Evolutionary conservation across 2,329 filamentous ascomycete species (phyloP), one percentile per base, ranked within the genome.

Genomic region (Cercospora citrullina): DNA sequence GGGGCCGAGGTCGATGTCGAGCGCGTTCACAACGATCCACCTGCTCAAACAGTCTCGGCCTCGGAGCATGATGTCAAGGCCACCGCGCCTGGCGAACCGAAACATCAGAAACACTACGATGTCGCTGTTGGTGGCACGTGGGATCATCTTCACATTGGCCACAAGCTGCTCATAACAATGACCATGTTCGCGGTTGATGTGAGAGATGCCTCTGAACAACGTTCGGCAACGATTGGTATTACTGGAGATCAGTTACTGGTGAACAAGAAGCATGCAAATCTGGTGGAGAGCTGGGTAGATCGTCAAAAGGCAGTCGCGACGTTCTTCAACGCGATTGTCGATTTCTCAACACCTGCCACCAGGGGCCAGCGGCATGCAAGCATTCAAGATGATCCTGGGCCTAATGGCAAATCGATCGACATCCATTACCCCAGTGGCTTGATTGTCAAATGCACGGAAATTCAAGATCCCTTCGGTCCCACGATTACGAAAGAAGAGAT

Each of bases 151-250:
- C 95, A 99, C 77, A 89, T 92, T 4, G 95, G 95, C 5, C 95
- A 99, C 82, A 99, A 98, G 81, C 85, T 98, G n/a, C 86, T 99
- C 21, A 87, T 99, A 21, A 93, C 94, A n/a, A 94, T 94, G 69
- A 92, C 91, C 0, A 87, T 90, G 0, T 87, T 97, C 65, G 85
- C 93, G 16, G 84, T 91, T 66, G 86, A 87, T 67, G 75, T 80
- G 33, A 73, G 70, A 69, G 75, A 81, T 0, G 60, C 60, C 16
- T 68, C 75, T 8, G 55, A 60, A 8, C 73, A 78, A 23, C 86
- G 87, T 69, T 85, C 85, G 10, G 86, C 96, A 69, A 90, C 93
- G 18, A 85, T 97, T 51, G 95, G 95, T 12, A 91, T 99, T 72
- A 96, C 95, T 0, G 93, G 92, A 5, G 93, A 97, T 75, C 90